These are phyloP conservation scores for Sclerotinia nivalis DNA, from an alignment of 2,329 filamentous ascomycete species.

Conservation along the genomic window DNA sequence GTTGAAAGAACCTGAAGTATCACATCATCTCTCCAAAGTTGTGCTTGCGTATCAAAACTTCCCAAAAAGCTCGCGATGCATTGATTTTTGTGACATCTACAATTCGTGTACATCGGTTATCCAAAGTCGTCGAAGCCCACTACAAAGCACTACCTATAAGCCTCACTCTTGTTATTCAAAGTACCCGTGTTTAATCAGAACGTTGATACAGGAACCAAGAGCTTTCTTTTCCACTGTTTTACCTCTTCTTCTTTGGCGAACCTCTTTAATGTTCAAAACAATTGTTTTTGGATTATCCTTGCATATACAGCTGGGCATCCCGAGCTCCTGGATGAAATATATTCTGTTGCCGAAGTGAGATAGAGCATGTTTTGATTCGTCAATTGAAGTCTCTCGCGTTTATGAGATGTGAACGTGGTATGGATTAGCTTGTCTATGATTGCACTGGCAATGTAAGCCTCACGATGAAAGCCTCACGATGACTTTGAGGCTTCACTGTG, in stretches of 20 bases:
- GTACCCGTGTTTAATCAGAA: not conserved
- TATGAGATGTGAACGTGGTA: not conserved
- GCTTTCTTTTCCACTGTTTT: not conserved
- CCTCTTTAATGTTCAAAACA: not conserved
- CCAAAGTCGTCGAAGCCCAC: no score
- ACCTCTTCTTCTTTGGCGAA: not conserved
- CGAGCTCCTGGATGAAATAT: slow-evolving; percentile 5
- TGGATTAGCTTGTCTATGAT: not conserved
- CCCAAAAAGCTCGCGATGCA: not conserved
- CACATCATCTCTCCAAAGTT: not conserved
- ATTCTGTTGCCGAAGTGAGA: not conserved
- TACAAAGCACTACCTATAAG: not conserved
- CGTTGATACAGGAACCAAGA: not conserved
- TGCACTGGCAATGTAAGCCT: no score
- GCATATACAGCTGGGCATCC: not conserved
- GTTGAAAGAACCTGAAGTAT: not conserved
- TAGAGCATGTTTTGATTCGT: not conserved
- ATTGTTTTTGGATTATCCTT: slow-evolving; percentile 3
- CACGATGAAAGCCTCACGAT: no score
- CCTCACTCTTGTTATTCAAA: not conserved
- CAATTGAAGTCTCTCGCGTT: not conserved
- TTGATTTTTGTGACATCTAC: not conserved
- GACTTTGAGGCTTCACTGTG: not conserved
- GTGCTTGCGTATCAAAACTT: not conserved
- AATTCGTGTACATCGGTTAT: not conserved